These are phyloP conservation scores for Plasmodium adleri DNA, from an alignment of 169 alveolate species.

Conservation along the genomic window DNA sequence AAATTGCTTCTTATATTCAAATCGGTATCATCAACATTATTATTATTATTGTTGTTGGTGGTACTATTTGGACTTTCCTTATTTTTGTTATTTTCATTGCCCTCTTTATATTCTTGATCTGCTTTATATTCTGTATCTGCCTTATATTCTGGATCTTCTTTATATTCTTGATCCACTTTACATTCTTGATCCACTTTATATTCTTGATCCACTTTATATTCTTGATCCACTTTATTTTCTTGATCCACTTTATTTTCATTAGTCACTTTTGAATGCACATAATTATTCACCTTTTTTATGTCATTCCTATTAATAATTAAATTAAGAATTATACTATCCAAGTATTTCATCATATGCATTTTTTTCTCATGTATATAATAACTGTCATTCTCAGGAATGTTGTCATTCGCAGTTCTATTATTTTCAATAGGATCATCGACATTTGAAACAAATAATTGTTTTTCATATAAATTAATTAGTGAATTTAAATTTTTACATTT, in stretches of 20 bases:
- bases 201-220: no score
- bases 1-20: slow-evolving; percentile 3
- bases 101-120: no score
- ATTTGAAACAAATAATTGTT: not conserved
- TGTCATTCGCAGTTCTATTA: not conserved
- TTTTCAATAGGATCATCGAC: not conserved
- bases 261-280: not conserved
- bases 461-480: slow-evolving; percentile 21
- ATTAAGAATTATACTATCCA: slow-evolving; percentile 58
- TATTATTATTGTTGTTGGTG: not conserved
- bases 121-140: no score
- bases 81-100: not conserved
- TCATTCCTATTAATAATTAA: slow-evolving; percentile 45
- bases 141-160: no score
- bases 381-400: not conserved
- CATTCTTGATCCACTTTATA: no score
- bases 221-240: not conserved
- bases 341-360: slow-evolving; percentile 29
- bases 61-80: not conserved
- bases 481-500: slow-evolving; percentile 15
- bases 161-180: no score
- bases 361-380: slow-evolving; percentile 20
- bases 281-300: slow-evolving; percentile 4
- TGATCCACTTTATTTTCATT: not conserved
- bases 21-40: not conserved